phyloP scores from a whole-genome alignment of 2,329 filamentous ascomycete genomes.

The Calonectria multiphialidica region DNA sequence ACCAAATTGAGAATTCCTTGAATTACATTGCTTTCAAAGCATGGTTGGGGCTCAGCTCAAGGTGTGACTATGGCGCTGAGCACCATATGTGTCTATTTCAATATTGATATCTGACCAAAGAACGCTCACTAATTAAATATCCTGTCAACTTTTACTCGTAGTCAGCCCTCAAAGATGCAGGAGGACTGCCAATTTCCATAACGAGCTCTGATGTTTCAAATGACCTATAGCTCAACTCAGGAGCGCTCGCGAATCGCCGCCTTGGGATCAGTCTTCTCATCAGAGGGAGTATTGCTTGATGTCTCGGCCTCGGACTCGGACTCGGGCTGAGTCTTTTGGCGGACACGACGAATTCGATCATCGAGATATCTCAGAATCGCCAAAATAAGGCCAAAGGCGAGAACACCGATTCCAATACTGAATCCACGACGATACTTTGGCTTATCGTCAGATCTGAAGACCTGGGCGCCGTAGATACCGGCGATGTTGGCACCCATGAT shows the following conservation, averaged over 20 bases:
- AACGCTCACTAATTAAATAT: background rate
- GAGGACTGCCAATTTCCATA: background rate
- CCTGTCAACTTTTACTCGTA: background rate
- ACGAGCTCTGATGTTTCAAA: background rate
- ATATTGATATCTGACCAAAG: background rate
- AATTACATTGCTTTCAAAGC: background rate
- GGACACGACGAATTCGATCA: slow-evolving; percentile 46
- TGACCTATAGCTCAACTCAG: background rate
- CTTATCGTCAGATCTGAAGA: slow-evolving; percentile 66
- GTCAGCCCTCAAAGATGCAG: background rate
- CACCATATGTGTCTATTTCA: background rate
- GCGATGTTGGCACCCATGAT: slow-evolving; percentile 74
- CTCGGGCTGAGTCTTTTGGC: slow-evolving; percentile 21
- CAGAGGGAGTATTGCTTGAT: slow-evolving; percentile 17
- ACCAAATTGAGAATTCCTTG: background rate
- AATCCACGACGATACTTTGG: slow-evolving; percentile 66
- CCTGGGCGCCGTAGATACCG: slow-evolving; percentile 71
- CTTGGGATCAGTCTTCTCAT: slow-evolving; percentile 21
- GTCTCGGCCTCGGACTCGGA: slow-evolving; percentile 19
- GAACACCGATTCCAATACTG: slow-evolving; percentile 57
- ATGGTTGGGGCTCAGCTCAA: background rate
- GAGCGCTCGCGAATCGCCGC: background rate
- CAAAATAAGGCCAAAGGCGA: slow-evolving; percentile 56
- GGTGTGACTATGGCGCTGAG: background rate
- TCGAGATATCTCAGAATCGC: slow-evolving; percentile 58